Conservation (phyloP, 2,329 filamentous ascomycete species). For the Exophiala sideris region DNA sequence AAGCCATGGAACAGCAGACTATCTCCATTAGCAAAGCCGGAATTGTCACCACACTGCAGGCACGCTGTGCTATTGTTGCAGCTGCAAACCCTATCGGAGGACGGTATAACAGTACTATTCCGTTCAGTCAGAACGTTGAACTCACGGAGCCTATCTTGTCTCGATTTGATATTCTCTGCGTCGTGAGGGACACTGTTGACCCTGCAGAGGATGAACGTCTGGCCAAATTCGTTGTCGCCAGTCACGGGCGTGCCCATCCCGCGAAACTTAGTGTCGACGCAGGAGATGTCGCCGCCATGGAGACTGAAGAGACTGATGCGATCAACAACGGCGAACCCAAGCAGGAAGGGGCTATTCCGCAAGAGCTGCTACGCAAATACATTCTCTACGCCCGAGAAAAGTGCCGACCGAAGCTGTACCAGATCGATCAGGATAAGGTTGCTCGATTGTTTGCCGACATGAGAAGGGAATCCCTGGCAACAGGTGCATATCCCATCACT, state of each 20-base stretch:
- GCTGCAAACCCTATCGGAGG: slow-evolving; percentile 95
- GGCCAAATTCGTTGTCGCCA: slow-evolving; percentile 90
- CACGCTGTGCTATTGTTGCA: slow-evolving; percentile 91
- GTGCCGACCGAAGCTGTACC: slow-evolving; percentile 86
- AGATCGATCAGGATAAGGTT: slow-evolving; percentile 97
- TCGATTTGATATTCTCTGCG: slow-evolving; percentile 95
- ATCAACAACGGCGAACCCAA: slow-evolving; percentile 46
- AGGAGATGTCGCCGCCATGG: slow-evolving; percentile 59
- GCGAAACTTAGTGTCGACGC: slow-evolving; percentile 49
- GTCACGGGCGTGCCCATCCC: slow-evolving; percentile 86
- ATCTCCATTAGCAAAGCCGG: slow-evolving; percentile 98
- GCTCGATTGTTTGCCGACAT: slow-evolving; percentile 93
- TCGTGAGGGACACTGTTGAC: slow-evolving; percentile 93
- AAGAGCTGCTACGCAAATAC: slow-evolving; percentile 90
- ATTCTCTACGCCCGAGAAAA: slow-evolving; percentile 91
- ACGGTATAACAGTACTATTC: slow-evolving; percentile 92
- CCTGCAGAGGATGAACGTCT: slow-evolving; percentile 88
- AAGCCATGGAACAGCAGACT: slow-evolving; percentile 99
- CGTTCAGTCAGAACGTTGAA: slow-evolving; percentile 94
- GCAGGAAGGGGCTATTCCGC: slow-evolving; percentile 72
- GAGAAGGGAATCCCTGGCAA: slow-evolving; percentile 86
- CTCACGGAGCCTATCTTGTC: slow-evolving; percentile 95
- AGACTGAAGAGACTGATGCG: slow-evolving; percentile 49
- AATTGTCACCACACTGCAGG: slow-evolving; percentile 95
- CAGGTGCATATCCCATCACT: slow-evolving; percentile 95